A percentile compares a stretch with the other conserved stretches of the same genome.
These are phyloP conservation scores for Gleditsia sinensis DNA, from an alignment of 306 rosid species.

Conservation along the genomic window DNA sequence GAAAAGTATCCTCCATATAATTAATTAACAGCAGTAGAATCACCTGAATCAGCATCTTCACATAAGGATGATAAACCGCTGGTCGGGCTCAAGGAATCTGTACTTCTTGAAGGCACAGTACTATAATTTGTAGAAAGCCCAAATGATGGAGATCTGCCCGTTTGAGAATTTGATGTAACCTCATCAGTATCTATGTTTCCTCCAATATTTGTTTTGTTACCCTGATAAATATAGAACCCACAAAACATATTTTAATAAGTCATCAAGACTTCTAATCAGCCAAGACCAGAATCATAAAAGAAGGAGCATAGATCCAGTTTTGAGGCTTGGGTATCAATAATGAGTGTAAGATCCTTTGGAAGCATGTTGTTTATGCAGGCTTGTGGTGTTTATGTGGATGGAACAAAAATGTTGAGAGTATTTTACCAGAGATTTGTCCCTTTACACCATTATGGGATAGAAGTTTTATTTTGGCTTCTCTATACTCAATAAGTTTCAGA, in stretches of 20 bases:
- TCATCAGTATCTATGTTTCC: constrained; percentile 61
- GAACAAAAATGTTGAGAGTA: background rate
- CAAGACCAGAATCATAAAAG: constrained; percentile 22
- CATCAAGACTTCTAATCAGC: background rate
- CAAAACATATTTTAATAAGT: background rate
- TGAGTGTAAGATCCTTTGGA: background rate
- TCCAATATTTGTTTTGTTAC: constrained; percentile 70
- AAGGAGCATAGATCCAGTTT: background rate
- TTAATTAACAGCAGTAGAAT: constrained; percentile 32
- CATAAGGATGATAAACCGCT: constrained; percentile 62
- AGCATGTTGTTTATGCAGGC: background rate
- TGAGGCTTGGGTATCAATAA: background rate
- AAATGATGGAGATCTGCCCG: constrained; percentile 54
- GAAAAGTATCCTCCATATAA: constrained; percentile 27
- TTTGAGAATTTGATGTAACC: constrained; percentile 51
- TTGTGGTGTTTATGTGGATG: background rate
- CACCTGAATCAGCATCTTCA: constrained; percentile 94
- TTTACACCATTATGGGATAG: background rate
- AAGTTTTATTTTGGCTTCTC: background rate
- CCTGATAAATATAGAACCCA: constrained; percentile 49
- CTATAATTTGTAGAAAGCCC: constrained; percentile 51
- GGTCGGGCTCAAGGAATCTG: constrained; percentile 72
- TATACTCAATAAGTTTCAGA: background rate
- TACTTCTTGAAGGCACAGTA: constrained; percentile 57
- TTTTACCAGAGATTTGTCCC: background rate